Percentiles rank a stretch among this genome's conserved stretches.
These are phyloP conservation scores for Hyphopichia pseudoburtonii DNA, from an alignment of 1,139 yeast genomes.

Conservation along the genomic window DNA sequence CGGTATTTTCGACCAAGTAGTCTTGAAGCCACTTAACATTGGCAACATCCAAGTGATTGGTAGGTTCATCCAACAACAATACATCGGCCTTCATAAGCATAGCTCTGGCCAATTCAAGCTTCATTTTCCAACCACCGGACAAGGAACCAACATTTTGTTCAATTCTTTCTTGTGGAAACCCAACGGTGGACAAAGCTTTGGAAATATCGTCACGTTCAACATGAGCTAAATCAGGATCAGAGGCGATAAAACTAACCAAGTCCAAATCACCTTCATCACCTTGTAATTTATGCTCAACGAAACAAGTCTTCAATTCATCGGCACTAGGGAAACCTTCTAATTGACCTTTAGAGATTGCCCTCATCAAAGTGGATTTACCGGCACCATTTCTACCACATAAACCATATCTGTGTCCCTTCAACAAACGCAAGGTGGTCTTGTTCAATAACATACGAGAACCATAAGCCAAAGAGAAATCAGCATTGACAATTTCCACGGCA, in stretches of 20 bases:
- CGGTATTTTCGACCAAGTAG: conserved; percentile 74
- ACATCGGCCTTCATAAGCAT: conserved; percentile 98
- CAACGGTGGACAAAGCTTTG: conserved; percentile 76
- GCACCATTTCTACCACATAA: conserved; percentile 99
- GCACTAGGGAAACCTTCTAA: conserved; percentile 96
- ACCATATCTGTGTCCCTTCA: conserved; percentile 97
- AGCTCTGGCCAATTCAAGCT: conserved; percentile 95
- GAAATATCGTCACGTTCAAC: conserved; percentile 72
- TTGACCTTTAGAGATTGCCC: conserved; percentile 96
- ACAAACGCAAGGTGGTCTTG: conserved; percentile 81
- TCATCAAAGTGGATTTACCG: conserved; percentile 96
- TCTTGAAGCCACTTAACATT: conserved; percentile 95
- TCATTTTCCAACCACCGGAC: conserved; percentile 99
- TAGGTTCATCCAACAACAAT: conserved; percentile 93
- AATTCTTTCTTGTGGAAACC: conserved; percentile 88
- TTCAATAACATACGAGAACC: conserved; percentile 96
- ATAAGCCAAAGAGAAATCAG: conserved; percentile 93
- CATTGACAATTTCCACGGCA: conserved; percentile 79
- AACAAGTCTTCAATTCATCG: conserved; percentile 85
- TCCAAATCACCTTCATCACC: conserved; percentile 94
- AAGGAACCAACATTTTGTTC: conserved; percentile 89
- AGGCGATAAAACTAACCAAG: conserved; percentile 83
- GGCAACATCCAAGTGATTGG: conserved; percentile 93
- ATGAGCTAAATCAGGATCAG: conserved; percentile 74
- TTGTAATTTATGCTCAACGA: conserved; percentile 95